Conservation (phyloP, 2,329 filamentous ascomycete genomes). For the Fusarium buxicola region DNA sequence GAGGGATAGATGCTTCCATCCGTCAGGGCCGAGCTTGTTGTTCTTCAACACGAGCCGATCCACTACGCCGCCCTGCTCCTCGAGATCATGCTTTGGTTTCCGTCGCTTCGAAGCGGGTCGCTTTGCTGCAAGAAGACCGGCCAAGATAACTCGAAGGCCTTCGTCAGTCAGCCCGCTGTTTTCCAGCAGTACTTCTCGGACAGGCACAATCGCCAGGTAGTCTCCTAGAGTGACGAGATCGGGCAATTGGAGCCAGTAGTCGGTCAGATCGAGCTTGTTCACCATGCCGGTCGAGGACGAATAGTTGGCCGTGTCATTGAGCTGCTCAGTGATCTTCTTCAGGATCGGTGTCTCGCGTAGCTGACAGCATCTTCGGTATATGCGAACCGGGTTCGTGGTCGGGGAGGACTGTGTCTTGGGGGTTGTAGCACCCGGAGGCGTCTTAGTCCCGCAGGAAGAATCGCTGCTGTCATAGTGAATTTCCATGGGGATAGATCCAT, state of each 20-base stretch:
- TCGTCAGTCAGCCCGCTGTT: conserved; percentile 90
- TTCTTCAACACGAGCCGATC: conserved; percentile 91
- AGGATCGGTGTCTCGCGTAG: conserved; percentile 91
- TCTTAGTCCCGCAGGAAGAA: conserved; percentile 54
- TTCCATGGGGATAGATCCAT: conserved; percentile 87
- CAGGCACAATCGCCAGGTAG: conserved; percentile 92
- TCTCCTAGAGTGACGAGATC: conserved; percentile 92
- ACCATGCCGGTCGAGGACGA: conserved; percentile 79
- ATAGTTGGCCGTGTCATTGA: conserved; percentile 76
- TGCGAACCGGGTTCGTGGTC: conserved; percentile 90
- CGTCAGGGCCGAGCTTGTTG: conserved; percentile 87
- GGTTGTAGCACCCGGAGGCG: conserved; percentile 28
- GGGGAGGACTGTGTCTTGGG: conserved; percentile 61
- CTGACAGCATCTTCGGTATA: conserved; percentile 95
- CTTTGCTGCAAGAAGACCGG: conserved; percentile 85
- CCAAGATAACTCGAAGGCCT: conserved; percentile 85
- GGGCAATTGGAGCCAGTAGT: conserved; percentile 83
- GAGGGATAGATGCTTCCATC: conserved; percentile 90
- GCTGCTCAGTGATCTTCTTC: conserved; percentile 90
- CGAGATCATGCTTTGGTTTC: conserved; percentile 56
- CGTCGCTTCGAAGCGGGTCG: conserved; percentile 68
- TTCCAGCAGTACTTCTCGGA: conserved; percentile 86
- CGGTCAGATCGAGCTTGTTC: conserved; percentile 83
- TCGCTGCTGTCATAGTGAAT: conserved; percentile 78
- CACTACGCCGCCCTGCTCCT: conserved; percentile 76